Evolutionary conservation across 306 rosid species (phyloP).

Genomic region (Acacia confusa): DNA sequence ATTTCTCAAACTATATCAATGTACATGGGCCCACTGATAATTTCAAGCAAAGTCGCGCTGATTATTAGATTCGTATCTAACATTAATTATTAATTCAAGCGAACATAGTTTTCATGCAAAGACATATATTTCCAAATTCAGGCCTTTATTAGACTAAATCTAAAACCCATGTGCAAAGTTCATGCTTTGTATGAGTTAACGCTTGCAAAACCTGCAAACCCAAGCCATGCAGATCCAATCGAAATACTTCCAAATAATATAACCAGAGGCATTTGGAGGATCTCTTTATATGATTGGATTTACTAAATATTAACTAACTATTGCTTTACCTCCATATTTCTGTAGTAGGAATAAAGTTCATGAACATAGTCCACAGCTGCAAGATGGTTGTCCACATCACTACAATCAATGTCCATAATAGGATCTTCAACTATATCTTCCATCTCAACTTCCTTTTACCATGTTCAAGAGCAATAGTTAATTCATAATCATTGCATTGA

Average conservation of each 20-base stretch:
- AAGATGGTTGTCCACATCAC: constrained; percentile 65
- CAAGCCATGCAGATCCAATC: not conserved
- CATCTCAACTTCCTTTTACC: constrained; percentile 87
- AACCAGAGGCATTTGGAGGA: not conserved
- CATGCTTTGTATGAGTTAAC: not conserved
- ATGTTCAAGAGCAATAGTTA: constrained; percentile 13
- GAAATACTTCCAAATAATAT: not conserved
- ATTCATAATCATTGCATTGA: not conserved
- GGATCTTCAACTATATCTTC: constrained; percentile 79
- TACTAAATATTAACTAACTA: not conserved
- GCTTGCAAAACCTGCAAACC: not conserved
- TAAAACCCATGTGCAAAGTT: not conserved
- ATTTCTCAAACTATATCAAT: not conserved
- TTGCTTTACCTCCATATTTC: constrained; percentile 69
- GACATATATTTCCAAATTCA: too few relatives aligned
- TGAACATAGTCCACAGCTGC: constrained; percentile 85
- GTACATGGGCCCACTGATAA: not conserved
- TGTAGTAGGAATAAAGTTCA: constrained; percentile 69
- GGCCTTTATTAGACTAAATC: too few relatives aligned
- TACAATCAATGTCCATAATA: constrained; percentile 62
- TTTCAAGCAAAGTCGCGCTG: not conserved
- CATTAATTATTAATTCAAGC: not conserved
- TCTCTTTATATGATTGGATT: not conserved
- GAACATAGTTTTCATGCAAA: not conserved
- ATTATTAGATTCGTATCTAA: not conserved